These are phyloP conservation scores for Nakazawaea siamensis DNA, from an alignment of 805 yeast genomes.

Conservation along the genomic window DNA sequence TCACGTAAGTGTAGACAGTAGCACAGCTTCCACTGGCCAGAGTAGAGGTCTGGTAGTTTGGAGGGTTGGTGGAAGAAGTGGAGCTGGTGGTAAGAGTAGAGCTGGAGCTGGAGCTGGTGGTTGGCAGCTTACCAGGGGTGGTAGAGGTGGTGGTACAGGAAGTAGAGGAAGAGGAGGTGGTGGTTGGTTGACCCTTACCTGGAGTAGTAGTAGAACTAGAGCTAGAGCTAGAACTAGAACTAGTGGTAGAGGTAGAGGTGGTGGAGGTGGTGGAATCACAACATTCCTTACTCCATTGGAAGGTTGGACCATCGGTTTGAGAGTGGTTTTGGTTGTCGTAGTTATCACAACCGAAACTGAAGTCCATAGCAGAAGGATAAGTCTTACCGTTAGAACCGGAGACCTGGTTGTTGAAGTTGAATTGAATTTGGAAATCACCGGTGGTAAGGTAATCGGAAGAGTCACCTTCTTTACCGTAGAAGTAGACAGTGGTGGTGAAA, in stretches of 20 bases:
- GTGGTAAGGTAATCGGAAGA: conserved; percentile 1
- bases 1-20: neutral
- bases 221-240: neutral
- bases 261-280: neutral
- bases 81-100: neutral
- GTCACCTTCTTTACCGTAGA: neutral
- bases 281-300: conserved; percentile 3
- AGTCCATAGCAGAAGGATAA: neutral
- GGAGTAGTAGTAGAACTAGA: neutral
- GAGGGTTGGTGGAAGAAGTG: neutral
- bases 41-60: neutral
- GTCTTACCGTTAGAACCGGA: neutral
- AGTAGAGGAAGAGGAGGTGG: neutral
- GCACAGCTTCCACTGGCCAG: conserved; percentile 1
- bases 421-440: conserved; percentile 1
- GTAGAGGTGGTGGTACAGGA: neutral
- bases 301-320: neutral
- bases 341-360: conserved; percentile 1
- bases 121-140: neutral
- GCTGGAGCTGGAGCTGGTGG: neutral
- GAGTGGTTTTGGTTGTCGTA: neutral
- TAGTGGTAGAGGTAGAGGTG: neutral
- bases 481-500: neutral
- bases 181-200: neutral
- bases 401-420: neutral